Conservation (phyloP, 2,329 filamentous ascomycete genomes). For the Fusarium gaditjirri region DNA sequence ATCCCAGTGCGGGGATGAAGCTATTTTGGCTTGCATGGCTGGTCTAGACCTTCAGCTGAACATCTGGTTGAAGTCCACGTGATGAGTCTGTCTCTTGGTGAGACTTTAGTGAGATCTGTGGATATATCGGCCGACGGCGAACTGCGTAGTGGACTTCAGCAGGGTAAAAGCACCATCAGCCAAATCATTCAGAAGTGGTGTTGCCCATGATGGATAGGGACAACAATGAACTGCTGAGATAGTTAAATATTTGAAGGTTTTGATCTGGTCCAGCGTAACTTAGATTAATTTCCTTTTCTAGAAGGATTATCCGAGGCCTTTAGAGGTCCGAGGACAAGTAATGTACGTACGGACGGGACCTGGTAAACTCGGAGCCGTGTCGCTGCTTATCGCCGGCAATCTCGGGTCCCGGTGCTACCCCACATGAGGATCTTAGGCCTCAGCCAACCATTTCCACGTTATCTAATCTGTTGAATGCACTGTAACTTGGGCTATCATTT, state of each 20-base stretch:
- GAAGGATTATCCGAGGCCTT: background rate
- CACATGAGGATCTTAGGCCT: background rate
- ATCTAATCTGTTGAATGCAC: background rate
- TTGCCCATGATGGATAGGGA: background rate
- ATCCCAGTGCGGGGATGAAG: background rate
- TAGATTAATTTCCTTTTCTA: background rate
- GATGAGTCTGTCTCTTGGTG: background rate
- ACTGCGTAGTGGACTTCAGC: background rate
- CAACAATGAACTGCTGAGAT: rapidly evolving
- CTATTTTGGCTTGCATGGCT: background rate
- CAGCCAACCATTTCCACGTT: background rate
- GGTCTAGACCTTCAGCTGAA: background rate
- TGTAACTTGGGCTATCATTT: background rate
- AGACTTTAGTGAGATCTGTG: background rate
- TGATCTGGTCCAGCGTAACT: rapidly evolving
- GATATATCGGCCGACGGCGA: background rate
- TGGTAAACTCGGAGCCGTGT: background rate
- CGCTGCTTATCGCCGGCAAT: background rate
- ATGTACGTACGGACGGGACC: background rate
- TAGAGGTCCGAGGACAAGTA: too few relatives aligned
- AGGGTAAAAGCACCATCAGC: background rate
- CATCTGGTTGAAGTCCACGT: background rate
- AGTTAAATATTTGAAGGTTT: too few relatives aligned
- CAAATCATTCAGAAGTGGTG: too few relatives aligned
- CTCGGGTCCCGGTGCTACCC: background rate